phyloP scores from a whole-genome alignment of 2,329 filamentous ascomycete species.

The Penicillium aurantiogriseum region DNA sequence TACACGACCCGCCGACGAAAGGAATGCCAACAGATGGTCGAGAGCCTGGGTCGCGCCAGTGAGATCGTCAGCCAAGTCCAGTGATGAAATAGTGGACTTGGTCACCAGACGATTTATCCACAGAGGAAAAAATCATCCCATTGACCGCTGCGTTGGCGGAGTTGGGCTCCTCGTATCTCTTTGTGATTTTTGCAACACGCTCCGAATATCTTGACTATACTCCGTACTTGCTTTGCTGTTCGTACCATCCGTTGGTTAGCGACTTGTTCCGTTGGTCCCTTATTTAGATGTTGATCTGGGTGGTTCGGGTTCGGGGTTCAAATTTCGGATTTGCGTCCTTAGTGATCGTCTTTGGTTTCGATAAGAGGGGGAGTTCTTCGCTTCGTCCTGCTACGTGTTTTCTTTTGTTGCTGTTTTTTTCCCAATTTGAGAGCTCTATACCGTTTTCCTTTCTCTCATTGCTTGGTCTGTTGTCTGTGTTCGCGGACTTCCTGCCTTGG shows the following conservation, averaged over 20 bases:
- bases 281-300: slow-evolving; percentile 6
- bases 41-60: slow-evolving; percentile 81
- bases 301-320: not conserved
- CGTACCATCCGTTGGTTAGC: slow-evolving; percentile 7
- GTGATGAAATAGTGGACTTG: slow-evolving; percentile 31
- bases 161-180: slow-evolving; percentile 16
- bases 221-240: slow-evolving; percentile 8
- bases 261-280: not conserved
- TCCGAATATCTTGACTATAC: slow-evolving; percentile 18
- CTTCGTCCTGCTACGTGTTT: slow-evolving; percentile 3
- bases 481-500: slow-evolving; percentile 1
- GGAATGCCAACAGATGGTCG: slow-evolving; percentile 99
- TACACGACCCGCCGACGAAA: slow-evolving; percentile 93
- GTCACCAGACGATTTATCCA: not conserved
- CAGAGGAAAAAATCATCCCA: not conserved
- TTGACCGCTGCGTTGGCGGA: slow-evolving; percentile 17
- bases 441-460: slow-evolving; percentile 19
- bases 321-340: slow-evolving; percentile 1
- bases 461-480: slow-evolving; percentile 12
- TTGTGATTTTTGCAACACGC: slow-evolving; percentile 16
- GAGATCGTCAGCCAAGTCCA: slow-evolving; percentile 88
- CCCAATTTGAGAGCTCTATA: slow-evolving; percentile 28
- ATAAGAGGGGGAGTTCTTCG: slow-evolving; percentile 8
- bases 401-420: slow-evolving; percentile 1
- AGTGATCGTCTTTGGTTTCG: not conserved